Percentiles rank a stretch among this genome's conserved stretches.
Conservation (phyloP, 495 filamentous ascomycete species). For the Tuber brumale region DNA sequence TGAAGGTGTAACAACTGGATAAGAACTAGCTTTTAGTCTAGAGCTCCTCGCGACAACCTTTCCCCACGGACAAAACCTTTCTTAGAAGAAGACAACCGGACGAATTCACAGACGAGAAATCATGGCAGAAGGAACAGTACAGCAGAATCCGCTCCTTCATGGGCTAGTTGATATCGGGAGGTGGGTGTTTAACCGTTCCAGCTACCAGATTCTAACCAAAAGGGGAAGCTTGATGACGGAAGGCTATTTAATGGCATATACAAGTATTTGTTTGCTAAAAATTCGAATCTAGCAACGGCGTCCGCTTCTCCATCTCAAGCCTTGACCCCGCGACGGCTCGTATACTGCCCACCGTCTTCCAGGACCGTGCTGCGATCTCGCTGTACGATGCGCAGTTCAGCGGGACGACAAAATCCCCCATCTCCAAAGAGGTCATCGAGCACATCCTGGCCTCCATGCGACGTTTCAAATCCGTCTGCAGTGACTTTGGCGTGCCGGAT, state of each 20-base stretch:
- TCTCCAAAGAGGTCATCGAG: conserved; percentile 57
- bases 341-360: conserved; percentile 68
- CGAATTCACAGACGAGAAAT: background rate
- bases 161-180: conserved; percentile 68
- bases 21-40: background rate
- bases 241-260: background rate
- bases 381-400: conserved; percentile 71
- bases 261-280: conserved; percentile 6
- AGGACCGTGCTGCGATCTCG: conserved; percentile 71
- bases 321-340: conserved; percentile 63
- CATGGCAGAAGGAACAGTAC: background rate
- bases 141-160: conserved; percentile 24
- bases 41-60: background rate
- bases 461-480: conserved; percentile 68
- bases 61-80: background rate
- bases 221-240: background rate
- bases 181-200: conserved; percentile 43
- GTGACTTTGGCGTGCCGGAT: conserved; percentile 56
- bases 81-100: background rate
- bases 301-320: conserved; percentile 84
- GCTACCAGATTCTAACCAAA: background rate
- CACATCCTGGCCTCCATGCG: conserved; percentile 58
- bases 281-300: conserved; percentile 65
- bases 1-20: background rate
- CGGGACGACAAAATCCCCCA: conserved; percentile 49